Evolutionary conservation across 1,284 basidiomycete genomes (phyloP), one percentile per base, ranked within the genome.

Genomic region (Ustilago bromivora): DNA sequence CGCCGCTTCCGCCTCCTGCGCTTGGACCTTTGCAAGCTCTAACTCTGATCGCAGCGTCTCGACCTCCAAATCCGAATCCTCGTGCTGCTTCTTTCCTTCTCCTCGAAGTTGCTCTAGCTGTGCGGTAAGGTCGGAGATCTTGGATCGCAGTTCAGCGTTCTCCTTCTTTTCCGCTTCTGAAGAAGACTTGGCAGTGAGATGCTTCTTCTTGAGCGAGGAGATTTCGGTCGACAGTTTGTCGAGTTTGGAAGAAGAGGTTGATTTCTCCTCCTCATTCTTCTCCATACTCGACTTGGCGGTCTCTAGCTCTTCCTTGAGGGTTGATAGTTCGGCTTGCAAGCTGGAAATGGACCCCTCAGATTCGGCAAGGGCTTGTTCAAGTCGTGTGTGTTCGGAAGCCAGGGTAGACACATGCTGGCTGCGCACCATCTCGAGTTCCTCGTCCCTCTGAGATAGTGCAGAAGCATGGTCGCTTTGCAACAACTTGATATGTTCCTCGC

Each of bases 121-220:
- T 11, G 56, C 7, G 3, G 55, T 57, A 4, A 59, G 46, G 19
- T 28, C 43, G 11, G 41, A 59, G 3, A 77, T 43, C 57, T 65
- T 62, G 17, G 56, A 4, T 1, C 61, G 57, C 4, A 80, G 54
- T n/a, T 75, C 76, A 6, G 53, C 66, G 35, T 75, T 75, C 51
- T 78, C 76, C 54, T 75, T 75, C 57, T 72, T 78, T 8, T 65
- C 68, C 2, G 67, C 76, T 56, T 78, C 76, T 1, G 64, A 54
- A 1, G 65, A 74, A 12, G 71, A 71, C 46, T 74, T 78, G 51
- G 76, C 76, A 5, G 71, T 77, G 17, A 76, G 59, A 57, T 76
- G 73, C 74, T 76, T 79, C 38, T 76, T 76, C 64, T 77, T 79
- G 19, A 71, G 54, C 31, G 36, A 31, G 4, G 46, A 49, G 19